Percentiles rank a stretch among this genome's conserved stretches.
Conservation (phyloP, 192 early-diverging fungal species). For the Umbelopsis sp. region DNA sequence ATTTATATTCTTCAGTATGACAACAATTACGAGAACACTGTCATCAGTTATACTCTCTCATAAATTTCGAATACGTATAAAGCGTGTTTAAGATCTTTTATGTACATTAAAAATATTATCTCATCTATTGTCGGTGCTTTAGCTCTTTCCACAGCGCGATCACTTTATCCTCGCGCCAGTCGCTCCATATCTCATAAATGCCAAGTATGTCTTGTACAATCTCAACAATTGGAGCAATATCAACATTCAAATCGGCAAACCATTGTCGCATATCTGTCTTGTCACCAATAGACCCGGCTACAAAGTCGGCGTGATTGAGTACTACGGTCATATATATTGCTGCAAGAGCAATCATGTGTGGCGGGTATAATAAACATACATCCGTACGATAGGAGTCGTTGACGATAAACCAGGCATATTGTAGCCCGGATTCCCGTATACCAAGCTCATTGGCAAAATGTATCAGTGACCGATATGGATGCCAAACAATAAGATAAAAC, state of each 20-base stretch:
- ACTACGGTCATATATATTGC: slow-evolving; percentile 74
- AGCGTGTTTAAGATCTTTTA: neutral
- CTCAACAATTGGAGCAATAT: slow-evolving; percentile 73
- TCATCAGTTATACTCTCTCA: neutral
- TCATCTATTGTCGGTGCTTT: slow-evolving; percentile 25
- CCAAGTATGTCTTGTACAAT: slow-evolving; percentile 77
- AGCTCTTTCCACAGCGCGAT: slow-evolving; percentile 48
- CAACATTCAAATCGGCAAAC: slow-evolving; percentile 83
- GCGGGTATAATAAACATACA: slow-evolving; percentile 81
- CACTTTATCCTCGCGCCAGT: slow-evolving; percentile 62
- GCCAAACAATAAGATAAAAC: slow-evolving; percentile 86
- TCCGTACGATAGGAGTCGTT: slow-evolving; percentile 88
- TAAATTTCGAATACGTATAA: neutral
- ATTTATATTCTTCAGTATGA: no score
- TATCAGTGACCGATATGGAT: slow-evolving; percentile 82
- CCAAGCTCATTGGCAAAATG: slow-evolving; percentile 56
- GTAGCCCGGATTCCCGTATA: slow-evolving; percentile 53
- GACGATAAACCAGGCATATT: slow-evolving; percentile 73
- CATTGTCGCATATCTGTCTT: slow-evolving; percentile 72
- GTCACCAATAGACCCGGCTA: slow-evolving; percentile 42
- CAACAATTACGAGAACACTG: no score
- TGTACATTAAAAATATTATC: neutral
- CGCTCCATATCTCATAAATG: slow-evolving; percentile 70
- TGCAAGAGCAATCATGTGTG: slow-evolving; percentile 86
- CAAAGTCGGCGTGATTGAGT: slow-evolving; percentile 50